Conservation (phyloP, 305 asterid genomes). For the Solanum hybrid region DNA sequence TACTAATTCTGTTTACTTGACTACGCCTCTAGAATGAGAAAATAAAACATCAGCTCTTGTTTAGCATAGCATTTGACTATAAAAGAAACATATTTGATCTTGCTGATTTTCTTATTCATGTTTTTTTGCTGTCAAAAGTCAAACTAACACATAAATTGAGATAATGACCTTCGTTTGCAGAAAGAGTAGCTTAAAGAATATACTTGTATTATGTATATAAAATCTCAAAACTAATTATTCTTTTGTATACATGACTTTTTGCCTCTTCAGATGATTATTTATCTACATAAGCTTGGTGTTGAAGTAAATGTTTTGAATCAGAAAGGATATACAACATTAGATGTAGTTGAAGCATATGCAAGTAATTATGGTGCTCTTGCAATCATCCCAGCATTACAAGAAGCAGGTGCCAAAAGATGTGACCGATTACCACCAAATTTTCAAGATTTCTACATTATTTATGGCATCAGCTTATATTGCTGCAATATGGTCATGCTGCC, state of each 20-base stretch:
- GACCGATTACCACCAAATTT: constrained; percentile 24
- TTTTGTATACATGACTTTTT: not conserved
- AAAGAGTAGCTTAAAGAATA: too few species aligned
- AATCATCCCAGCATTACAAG: constrained; percentile 28
- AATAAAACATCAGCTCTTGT: too few species aligned
- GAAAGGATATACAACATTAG: constrained; percentile 37
- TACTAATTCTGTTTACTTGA: too few species aligned
- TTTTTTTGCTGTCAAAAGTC: too few species aligned
- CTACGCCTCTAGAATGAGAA: too few species aligned
- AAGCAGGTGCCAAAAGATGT: constrained; percentile 33
- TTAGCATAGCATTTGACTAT: too few species aligned
- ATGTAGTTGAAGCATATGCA: constrained; percentile 33
- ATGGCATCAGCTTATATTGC: too few species aligned
- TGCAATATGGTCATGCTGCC: not conserved
- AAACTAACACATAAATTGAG: too few species aligned
- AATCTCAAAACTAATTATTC: too few species aligned
- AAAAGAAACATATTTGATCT: too few species aligned
- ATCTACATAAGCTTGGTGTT: constrained; percentile 29
- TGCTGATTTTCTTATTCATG: not conserved
- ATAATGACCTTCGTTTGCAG: too few species aligned
- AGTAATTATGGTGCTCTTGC: constrained; percentile 34
- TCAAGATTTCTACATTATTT: constrained; percentile 1
- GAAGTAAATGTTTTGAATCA: constrained; percentile 29
- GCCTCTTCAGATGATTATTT: constrained; percentile 26
- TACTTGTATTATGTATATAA: too few species aligned